Percentiles rank a stretch among this genome's conserved stretches.
These are phyloP conservation scores for Domatiomyces catenatus DNA, from an alignment of 2,329 filamentous ascomycete genomes.

Conservation along the genomic window DNA sequence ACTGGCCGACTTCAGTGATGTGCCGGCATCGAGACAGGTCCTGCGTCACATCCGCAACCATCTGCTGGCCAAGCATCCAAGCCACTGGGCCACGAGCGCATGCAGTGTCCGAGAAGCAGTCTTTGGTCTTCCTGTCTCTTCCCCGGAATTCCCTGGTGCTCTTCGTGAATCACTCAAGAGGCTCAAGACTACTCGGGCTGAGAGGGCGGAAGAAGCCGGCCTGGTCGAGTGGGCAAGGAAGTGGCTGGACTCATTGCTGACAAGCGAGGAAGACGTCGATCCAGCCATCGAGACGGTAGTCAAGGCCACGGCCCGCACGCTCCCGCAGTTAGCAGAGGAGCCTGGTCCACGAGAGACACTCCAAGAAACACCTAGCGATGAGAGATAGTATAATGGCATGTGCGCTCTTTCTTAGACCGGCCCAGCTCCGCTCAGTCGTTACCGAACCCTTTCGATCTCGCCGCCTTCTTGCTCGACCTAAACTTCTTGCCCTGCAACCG, in stretches of 20 bases:
- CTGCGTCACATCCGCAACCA: conserved; percentile 56
- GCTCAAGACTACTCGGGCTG: conserved; percentile 38
- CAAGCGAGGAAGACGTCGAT: conserved; percentile 33
- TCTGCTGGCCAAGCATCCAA: conserved; percentile 45
- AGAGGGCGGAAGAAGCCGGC: conserved; percentile 23
- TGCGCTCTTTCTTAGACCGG: background rate
- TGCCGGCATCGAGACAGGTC: conserved; percentile 51
- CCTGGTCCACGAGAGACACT: too few relatives aligned
- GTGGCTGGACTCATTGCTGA: conserved; percentile 33
- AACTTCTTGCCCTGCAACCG: conserved; percentile 44
- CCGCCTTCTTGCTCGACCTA: conserved; percentile 46
- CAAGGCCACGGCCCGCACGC: background rate
- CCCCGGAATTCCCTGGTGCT: conserved; percentile 57
- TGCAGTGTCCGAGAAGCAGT: conserved; percentile 60
- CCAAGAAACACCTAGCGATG: background rate
- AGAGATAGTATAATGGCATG: background rate
- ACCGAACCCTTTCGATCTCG: conserved; percentile 12
- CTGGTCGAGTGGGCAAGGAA: conserved; percentile 30
- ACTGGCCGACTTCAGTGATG: conserved; percentile 52
- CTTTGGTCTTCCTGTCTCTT: conserved; percentile 46
- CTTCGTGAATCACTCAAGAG: conserved; percentile 49
- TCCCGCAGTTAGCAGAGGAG: background rate
- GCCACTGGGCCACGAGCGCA: conserved; percentile 47
- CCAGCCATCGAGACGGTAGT: conserved; percentile 39
- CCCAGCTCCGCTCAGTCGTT: conserved; percentile 8